Evolutionary conservation across 305 asterid species (phyloP).

Genomic region (Galium porrigens): DNA sequence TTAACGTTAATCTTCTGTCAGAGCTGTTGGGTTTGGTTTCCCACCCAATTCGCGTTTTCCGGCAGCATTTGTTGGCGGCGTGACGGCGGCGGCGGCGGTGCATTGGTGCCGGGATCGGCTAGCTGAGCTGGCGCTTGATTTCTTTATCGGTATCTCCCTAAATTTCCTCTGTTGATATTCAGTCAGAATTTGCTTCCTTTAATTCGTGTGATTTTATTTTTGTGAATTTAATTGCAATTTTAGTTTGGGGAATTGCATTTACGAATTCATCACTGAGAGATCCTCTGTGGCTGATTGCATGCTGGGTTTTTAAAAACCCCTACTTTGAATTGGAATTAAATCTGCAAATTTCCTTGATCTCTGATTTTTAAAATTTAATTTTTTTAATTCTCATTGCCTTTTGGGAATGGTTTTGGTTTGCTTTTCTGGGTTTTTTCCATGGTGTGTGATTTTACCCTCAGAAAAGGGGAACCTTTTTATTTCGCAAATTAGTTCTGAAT

Average conservation of each 20-base stretch:
- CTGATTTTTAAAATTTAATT: conserved; percentile 15
- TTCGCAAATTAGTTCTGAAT: conserved; percentile 18
- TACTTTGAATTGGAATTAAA: conserved; percentile 29
- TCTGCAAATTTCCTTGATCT: conserved; percentile 24
- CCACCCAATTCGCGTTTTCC: conserved; percentile 9
- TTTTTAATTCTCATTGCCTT: conserved; percentile 12
- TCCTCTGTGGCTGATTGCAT: conserved; percentile 22
- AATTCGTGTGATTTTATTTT: background rate
- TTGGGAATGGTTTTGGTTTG: background rate
- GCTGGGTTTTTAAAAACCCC: conserved; percentile 22
- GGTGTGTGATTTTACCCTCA: background rate
- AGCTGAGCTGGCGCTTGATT: conserved; percentile 20
- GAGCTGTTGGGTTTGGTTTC: conserved; percentile 8
- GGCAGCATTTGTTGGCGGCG: conserved; percentile 14
- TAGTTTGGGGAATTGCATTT: conserved; percentile 30
- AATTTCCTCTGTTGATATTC: background rate
- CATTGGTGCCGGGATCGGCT: conserved; percentile 33
- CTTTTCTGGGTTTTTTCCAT: background rate
- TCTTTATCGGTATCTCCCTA: background rate
- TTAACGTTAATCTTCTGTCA: conserved; percentile 3
- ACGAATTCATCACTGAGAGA: conserved; percentile 24
- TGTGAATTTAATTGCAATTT: conserved; percentile 18
- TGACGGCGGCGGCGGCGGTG: conserved; percentile 22
- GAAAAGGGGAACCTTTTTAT: conserved; percentile 9
- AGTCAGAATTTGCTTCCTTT: conserved; percentile 9